These are phyloP conservation scores for Penicillium sp. DNA, from an alignment of 2,329 filamentous ascomycete genomes.

Conservation along the genomic window DNA sequence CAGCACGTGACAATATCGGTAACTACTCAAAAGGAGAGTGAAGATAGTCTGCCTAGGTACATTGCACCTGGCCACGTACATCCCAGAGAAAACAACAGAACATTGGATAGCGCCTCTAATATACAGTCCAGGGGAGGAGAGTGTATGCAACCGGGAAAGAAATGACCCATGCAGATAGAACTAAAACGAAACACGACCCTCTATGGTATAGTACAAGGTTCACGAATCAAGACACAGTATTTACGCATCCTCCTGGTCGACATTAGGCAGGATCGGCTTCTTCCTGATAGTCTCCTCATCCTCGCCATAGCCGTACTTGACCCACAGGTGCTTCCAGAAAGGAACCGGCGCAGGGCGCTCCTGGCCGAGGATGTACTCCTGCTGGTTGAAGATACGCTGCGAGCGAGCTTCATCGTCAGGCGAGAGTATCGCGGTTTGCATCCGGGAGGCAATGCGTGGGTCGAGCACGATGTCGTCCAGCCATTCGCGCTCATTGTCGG, in stretches of 20 bases:
- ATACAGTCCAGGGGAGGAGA: conserved; percentile 21
- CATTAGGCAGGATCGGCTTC: conserved; percentile 40
- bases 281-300: conserved; percentile 35
- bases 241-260: conserved; percentile 31
- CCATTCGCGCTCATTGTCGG: conserved; percentile 67
- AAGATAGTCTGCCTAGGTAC: not conserved
- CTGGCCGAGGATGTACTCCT: conserved; percentile 66
- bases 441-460: conserved; percentile 66
- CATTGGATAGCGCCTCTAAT: conserved; percentile 18
- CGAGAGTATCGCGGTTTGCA: conserved; percentile 70
- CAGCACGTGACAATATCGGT: too few relatives aligned
- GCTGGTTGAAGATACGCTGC: conserved; percentile 56
- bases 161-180: conserved; percentile 12
- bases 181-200: conserved; percentile 18
- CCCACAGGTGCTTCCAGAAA: conserved; percentile 39
- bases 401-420: conserved; percentile 66
- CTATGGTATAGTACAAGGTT: conserved; percentile 18
- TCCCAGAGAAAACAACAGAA: conserved; percentile 3
- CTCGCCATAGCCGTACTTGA: conserved; percentile 40
- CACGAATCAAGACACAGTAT: not conserved
- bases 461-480: conserved; percentile 69
- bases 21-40: too few relatives aligned
- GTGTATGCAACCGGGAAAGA: conserved; percentile 21
- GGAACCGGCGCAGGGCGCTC: conserved; percentile 34
- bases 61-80: conserved; percentile 11